These are phyloP conservation scores for Elymus sibiricus DNA, from an alignment of 176 grass and related monocot genomes.

Conservation along the genomic window DNA sequence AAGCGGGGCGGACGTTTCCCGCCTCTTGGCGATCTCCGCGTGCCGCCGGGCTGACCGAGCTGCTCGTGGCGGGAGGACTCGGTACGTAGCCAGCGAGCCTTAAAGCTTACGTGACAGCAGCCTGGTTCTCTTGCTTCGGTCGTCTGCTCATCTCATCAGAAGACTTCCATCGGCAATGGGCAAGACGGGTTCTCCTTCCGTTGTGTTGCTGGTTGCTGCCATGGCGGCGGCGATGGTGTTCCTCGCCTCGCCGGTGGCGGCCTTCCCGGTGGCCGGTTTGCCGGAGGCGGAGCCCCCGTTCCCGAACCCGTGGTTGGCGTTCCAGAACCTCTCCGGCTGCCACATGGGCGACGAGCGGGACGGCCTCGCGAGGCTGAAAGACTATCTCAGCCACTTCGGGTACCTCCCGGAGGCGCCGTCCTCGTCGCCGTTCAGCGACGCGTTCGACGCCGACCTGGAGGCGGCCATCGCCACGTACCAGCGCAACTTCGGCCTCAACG, in stretches of 20 bases:
- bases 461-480: slow-evolving; percentile 72
- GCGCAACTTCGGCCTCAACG: slow-evolving; percentile 65
- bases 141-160: neutral
- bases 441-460: slow-evolving; percentile 58
- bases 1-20: neutral
- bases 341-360: slow-evolving; percentile 54
- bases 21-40: neutral
- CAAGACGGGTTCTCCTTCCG: neutral
- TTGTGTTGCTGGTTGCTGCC: slow-evolving; percentile 1
- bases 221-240: neutral
- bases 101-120: slow-evolving; percentile 32
- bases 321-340: slow-evolving; percentile 89
- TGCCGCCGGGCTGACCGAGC: slow-evolving; percentile 17
- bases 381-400: slow-evolving; percentile 76
- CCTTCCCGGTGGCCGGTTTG: neutral
- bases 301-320: slow-evolving; percentile 72
- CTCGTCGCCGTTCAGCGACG: slow-evolving; percentile 48
- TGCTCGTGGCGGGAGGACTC: neutral
- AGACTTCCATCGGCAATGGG: neutral
- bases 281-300: slow-evolving; percentile 19
- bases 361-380: slow-evolving; percentile 62
- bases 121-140: neutral
- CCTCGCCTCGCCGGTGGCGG: neutral
- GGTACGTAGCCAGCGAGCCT: neutral
- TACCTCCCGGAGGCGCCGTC: slow-evolving; percentile 54